A percentile compares a stretch with the other conserved stretches of the same genome.
Conservation (phyloP, 768 basidiomycete genomes). For the Boletus vermiculosoides region DNA sequence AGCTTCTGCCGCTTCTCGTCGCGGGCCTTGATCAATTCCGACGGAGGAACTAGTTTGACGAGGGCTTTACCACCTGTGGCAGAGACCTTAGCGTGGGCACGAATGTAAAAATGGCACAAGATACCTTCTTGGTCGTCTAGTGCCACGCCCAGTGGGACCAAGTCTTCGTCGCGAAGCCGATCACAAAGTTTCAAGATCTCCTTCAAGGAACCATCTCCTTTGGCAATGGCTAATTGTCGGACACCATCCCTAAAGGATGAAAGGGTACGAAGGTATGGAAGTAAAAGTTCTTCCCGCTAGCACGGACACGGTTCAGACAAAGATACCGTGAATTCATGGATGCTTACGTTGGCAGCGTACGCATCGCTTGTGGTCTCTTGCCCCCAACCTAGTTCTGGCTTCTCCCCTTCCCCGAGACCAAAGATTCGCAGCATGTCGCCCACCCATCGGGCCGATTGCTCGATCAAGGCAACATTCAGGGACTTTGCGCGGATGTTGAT, state of each 20-base stretch:
- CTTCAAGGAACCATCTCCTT: conserved; percentile 60
- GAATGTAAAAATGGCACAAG: conserved; percentile 12
- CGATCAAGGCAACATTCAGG: conserved; percentile 61
- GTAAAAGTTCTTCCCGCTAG: conserved; percentile 80
- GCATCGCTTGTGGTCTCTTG: conserved; percentile 47
- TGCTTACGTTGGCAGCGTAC: conserved; percentile 46
- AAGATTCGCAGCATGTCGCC: conserved; percentile 76
- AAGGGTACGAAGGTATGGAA: conserved; percentile 84
- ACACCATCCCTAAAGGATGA: conserved; percentile 92
- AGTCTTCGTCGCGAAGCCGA: conserved; percentile 82
- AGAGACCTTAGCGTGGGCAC: neutral
- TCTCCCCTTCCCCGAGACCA: conserved; percentile 72
- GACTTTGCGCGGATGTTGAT: conserved; percentile 63
- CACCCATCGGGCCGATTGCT: conserved; percentile 65
- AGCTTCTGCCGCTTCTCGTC: conserved; percentile 82
- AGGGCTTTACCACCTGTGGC: conserved; percentile 86
- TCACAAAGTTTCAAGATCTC: conserved; percentile 89
- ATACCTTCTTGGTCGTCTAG: conserved; percentile 94
- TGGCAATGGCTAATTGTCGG: conserved; percentile 75
- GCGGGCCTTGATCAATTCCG: conserved; percentile 75
- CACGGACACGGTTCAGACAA: neutral
- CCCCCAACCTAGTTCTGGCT: conserved; percentile 82
- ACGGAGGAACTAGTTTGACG: conserved; percentile 85
- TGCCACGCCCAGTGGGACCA: conserved; percentile 93
- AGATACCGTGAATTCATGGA: neutral